A percentile compares a stretch with the other conserved stretches of the same genome.
Conservation (phyloP, 192 early-diverging fungal genomes). For the Backusella tuberculispora region DNA sequence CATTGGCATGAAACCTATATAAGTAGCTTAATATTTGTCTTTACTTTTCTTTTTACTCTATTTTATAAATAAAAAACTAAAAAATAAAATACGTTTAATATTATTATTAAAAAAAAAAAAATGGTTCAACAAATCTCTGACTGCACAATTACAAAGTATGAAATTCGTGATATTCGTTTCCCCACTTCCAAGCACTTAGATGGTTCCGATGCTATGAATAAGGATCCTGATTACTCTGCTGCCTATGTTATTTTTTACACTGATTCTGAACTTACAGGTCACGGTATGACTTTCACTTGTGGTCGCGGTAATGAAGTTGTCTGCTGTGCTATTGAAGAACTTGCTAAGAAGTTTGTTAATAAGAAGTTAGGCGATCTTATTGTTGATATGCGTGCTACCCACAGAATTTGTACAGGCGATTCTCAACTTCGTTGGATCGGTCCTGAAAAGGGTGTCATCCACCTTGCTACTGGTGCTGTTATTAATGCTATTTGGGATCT, state of each 20-base stretch:
- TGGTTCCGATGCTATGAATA: slow-evolving; percentile 50
- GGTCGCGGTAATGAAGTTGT: slow-evolving; percentile 45
- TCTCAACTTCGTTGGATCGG: slow-evolving; percentile 49
- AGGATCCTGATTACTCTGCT: slow-evolving; percentile 48
- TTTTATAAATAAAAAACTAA: neutral
- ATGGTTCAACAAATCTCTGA: slow-evolving; percentile 16
- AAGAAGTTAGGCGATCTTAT: slow-evolving; percentile 31
- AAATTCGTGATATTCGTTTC: slow-evolving; percentile 46
- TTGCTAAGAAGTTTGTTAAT: slow-evolving; percentile 40
- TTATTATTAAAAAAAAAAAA: slow-evolving; percentile 11
- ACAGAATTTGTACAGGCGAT: slow-evolving; percentile 42
- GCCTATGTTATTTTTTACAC: slow-evolving; percentile 46
- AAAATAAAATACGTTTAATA: neutral
- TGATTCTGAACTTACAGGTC: slow-evolving; percentile 30
- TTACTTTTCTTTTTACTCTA: neutral
- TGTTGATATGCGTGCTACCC: slow-evolving; percentile 40
- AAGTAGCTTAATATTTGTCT: neutral
- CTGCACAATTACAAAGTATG: slow-evolving; percentile 40
- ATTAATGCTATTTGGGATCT: slow-evolving; percentile 53
- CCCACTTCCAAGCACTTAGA: slow-evolving; percentile 45
- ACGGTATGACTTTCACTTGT: slow-evolving; percentile 45
- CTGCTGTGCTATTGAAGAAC: slow-evolving; percentile 39
- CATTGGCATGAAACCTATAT: neutral
- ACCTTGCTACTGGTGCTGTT: slow-evolving; percentile 47
- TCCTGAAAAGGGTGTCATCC: slow-evolving; percentile 48